Evolutionary conservation across 2,329 filamentous ascomycete species (phyloP).

Genomic region (Venturia pyrina): DNA sequence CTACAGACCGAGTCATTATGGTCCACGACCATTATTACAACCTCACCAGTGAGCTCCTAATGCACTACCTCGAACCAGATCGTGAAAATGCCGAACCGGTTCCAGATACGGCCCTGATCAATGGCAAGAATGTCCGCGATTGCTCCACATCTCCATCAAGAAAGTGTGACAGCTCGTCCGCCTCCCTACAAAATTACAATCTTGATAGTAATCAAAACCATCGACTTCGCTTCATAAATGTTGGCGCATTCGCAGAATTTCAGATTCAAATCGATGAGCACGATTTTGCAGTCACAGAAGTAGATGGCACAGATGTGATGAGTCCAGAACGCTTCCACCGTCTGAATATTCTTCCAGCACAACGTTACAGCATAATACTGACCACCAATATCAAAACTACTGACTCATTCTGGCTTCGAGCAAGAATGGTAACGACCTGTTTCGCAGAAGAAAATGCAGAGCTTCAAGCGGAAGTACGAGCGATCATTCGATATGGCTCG

Average conservation of each 20-base stretch:
- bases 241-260: constrained; percentile 7
- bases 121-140: constrained; percentile 1
- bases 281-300: constrained; percentile 9
- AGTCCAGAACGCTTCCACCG: not conserved
- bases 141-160: not conserved
- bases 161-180: constrained; percentile 2
- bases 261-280: constrained; percentile 9
- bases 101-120: constrained; percentile 7
- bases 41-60: constrained; percentile 4
- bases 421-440: constrained; percentile 50
- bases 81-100: constrained; percentile 7
- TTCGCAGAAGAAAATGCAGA: constrained; percentile 44
- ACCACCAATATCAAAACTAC: constrained; percentile 10
- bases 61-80: constrained; percentile 2
- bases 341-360: constrained; percentile 3
- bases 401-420: constrained; percentile 27
- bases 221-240: constrained; percentile 5
- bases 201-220: not conserved
- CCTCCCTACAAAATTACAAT: constrained; percentile 16
- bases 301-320: constrained; percentile 20
- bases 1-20: constrained; percentile 37
- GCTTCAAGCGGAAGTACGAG: constrained; percentile 33
- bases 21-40: constrained; percentile 8
- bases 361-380: constrained; percentile 2
- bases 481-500: constrained; percentile 10